Evolutionary conservation across 441 rosid species (phyloP).

Genomic region (Hura crepitans): DNA sequence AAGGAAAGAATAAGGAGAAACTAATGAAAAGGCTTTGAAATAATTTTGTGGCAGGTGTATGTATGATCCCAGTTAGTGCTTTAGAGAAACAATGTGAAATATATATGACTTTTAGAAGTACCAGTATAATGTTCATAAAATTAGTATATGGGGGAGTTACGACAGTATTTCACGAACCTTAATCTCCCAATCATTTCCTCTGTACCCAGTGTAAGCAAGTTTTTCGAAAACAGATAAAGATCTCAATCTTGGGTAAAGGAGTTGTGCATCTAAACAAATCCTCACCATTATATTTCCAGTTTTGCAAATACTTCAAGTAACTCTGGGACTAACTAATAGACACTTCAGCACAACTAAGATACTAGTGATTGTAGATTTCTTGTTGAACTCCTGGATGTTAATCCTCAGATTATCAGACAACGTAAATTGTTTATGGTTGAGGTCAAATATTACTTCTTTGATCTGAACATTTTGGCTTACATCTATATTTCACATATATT

Average conservation of each 20-base stretch:
- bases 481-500: not conserved
- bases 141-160: not conserved
- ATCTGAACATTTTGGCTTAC: not conserved
- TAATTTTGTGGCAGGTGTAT: constrained; percentile 1
- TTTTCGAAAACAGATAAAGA: no score
- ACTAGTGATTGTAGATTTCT: not conserved
- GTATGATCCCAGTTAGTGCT: not conserved
- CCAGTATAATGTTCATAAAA: not conserved
- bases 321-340: not conserved
- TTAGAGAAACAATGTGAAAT: not conserved
- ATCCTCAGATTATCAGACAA: not conserved
- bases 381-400: not conserved
- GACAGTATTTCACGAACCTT: not conserved
- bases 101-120: not conserved
- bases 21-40: not conserved
- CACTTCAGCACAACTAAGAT: not conserved
- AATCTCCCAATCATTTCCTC: not conserved
- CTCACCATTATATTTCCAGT: not conserved
- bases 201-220: no score
- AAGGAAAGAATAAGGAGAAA: not conserved
- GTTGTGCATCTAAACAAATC: not conserved
- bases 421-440: not conserved
- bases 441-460: not conserved
- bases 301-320: not conserved
- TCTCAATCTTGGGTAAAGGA: not conserved